These are phyloP conservation scores for Ascochyta viciae-villosae DNA, from an alignment of 2,329 filamentous ascomycete species.

Conservation along the genomic window DNA sequence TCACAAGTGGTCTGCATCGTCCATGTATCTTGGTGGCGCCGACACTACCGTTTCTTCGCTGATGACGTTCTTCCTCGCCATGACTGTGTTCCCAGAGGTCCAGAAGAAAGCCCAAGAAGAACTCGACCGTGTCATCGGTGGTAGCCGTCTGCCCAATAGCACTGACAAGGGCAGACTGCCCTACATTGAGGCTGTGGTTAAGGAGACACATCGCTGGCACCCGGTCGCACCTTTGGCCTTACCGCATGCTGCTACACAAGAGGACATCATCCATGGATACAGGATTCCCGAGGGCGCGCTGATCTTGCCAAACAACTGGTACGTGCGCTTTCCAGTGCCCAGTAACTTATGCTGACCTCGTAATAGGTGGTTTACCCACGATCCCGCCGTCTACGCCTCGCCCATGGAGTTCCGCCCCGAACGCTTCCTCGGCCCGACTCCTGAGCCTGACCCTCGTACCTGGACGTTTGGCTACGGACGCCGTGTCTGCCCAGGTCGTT, in stretches of 20 bases:
- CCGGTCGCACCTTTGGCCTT: conserved; percentile 42
- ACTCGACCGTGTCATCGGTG: conserved; percentile 59
- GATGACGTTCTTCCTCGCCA: conserved; percentile 59
- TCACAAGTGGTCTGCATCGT: conserved; percentile 53
- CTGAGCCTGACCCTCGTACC: conserved; percentile 51
- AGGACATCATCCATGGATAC: conserved; percentile 50
- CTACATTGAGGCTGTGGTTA: conserved; percentile 45
- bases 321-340: not conserved
- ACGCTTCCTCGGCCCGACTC: conserved; percentile 48
- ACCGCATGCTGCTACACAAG: conserved; percentile 40
- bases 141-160: conserved; percentile 55
- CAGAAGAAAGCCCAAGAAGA: conserved; percentile 57
- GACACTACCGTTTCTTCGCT: conserved; percentile 55
- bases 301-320: conserved; percentile 52
- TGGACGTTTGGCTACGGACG: conserved; percentile 53
- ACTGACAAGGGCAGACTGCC: conserved; percentile 55
- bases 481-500: conserved; percentile 53
- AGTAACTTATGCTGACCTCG: not conserved
- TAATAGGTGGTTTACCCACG: conserved; percentile 51
- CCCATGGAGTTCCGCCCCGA: conserved; percentile 55
- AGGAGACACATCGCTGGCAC: conserved; percentile 56
- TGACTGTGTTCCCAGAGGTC: conserved; percentile 57
- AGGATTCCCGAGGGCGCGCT: conserved; percentile 53
- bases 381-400: conserved; percentile 48
- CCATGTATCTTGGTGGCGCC: conserved; percentile 56